Percentiles rank a stretch among this genome's conserved stretches.
Conservation (phyloP, 148 eudicot genomes). For the Simmondsia chinensis region DNA sequence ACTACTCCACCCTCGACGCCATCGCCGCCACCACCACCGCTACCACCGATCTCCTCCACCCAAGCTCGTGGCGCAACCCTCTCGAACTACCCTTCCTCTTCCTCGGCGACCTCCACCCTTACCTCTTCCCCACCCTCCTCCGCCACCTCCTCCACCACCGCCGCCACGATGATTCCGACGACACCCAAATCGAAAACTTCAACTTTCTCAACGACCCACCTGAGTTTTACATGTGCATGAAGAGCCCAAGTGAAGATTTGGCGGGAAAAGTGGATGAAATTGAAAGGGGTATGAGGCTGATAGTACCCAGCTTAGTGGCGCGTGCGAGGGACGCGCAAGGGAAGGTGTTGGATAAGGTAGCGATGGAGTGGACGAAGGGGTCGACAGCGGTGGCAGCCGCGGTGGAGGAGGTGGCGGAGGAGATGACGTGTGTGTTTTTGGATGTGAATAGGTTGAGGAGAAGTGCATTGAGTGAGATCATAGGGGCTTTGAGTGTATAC, state of each 20-base stretch:
- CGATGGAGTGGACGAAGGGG: slow-evolving; percentile 26
- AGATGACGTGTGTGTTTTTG: slow-evolving; percentile 54
- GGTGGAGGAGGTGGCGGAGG: slow-evolving; percentile 43
- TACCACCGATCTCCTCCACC: slow-evolving; percentile 48
- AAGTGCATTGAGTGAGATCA: slow-evolving; percentile 64
- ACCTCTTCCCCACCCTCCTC: slow-evolving; percentile 61
- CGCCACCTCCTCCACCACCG: slow-evolving; percentile 49
- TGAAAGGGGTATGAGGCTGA: slow-evolving; percentile 73
- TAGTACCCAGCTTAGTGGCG: slow-evolving; percentile 56
- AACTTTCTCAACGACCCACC: slow-evolving; percentile 13
- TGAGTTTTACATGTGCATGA: slow-evolving; percentile 42
- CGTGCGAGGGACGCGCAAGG: slow-evolving; percentile 52
- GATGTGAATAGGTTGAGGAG: slow-evolving; percentile 77
- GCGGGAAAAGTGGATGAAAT: slow-evolving; percentile 47
- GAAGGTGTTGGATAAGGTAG: slow-evolving; percentile 32
- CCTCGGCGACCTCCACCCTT: slow-evolving; percentile 85
- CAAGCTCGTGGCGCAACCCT: slow-evolving; percentile 46
- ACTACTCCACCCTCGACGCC: slow-evolving; percentile 61
- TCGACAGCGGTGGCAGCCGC: slow-evolving; percentile 14
- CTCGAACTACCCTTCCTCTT: slow-evolving; percentile 71
- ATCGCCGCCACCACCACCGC: slow-evolving; percentile 47
- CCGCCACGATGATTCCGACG: slow-evolving; percentile 9
- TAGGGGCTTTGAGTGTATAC: slow-evolving; percentile 47
- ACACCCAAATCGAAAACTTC: slow-evolving; percentile 2
- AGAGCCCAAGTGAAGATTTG: slow-evolving; percentile 24